Percentiles rank a stretch among this genome's conserved stretches.
These are phyloP conservation scores for Aureobasidium musti DNA, from an alignment of 2,329 filamentous ascomycete genomes.

Conservation along the genomic window DNA sequence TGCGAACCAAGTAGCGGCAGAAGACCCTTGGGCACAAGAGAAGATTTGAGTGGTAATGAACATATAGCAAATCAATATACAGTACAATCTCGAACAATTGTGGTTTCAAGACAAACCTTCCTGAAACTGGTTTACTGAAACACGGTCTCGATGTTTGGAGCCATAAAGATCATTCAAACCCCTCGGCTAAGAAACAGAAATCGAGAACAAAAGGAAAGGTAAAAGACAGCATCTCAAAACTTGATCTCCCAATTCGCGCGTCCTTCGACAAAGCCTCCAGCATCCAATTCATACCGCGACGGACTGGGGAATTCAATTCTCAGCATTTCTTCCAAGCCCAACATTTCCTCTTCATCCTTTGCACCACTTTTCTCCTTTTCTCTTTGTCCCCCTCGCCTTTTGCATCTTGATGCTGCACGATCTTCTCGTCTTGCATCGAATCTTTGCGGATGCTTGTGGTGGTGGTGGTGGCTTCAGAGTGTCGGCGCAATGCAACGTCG, in stretches of 20 bases:
- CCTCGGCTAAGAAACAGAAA: too few relatives aligned
- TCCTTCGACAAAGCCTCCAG: neutral
- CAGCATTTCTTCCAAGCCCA: constrained; percentile 4
- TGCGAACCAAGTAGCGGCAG: constrained; percentile 5
- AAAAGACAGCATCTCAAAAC: neutral
- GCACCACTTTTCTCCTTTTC: neutral
- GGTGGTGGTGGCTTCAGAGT: neutral
- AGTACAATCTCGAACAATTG: neutral
- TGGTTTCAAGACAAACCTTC: neutral
- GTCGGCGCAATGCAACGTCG: neutral
- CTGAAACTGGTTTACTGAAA: too few relatives aligned
- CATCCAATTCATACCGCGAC: constrained; percentile 16
- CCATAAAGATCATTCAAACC: too few relatives aligned
- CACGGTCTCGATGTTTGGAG: too few relatives aligned
- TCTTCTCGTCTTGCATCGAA: neutral
- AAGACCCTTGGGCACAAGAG: constrained; percentile 13
- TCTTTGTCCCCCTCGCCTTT: neutral
- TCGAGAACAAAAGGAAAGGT: neutral
- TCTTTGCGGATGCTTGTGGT: neutral
- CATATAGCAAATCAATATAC: neutral
- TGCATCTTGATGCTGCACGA: neutral
- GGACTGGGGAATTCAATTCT: neutral
- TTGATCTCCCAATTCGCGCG: constrained; percentile 11
- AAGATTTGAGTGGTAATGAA: constrained; percentile 2
- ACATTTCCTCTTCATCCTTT: neutral